phyloP scores from a whole-genome alignment of 257 asterid genomes.

The Solanum appendiculatum region DNA sequence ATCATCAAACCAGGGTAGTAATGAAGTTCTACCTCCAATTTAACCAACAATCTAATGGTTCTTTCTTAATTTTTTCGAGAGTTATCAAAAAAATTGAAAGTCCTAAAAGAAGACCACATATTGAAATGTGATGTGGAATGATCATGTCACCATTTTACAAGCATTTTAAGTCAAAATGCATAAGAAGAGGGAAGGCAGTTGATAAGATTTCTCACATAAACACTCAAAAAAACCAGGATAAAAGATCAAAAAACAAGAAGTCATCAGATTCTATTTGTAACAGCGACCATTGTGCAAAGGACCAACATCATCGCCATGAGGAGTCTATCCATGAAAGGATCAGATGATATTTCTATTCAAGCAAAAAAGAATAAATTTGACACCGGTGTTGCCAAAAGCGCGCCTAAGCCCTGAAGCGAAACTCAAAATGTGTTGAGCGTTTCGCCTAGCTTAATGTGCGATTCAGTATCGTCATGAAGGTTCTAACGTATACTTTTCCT shows the following conservation, averaged over 20 bases:
- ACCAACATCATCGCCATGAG: not conserved
- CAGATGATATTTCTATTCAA: not conserved
- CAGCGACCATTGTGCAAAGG: not conserved
- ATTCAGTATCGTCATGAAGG: not conserved
- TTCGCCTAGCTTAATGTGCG: not conserved
- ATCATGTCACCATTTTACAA: not conserved
- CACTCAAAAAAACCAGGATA: not conserved
- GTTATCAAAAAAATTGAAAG: not conserved
- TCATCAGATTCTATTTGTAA: not conserved
- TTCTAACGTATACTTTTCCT: not conserved
- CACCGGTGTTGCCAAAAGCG: not conserved
- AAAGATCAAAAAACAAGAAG: not conserved
- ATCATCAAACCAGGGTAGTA: not conserved
- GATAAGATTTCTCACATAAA: not conserved
- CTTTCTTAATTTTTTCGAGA: not conserved
- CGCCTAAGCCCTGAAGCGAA: not conserved
- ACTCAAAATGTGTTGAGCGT: not conserved
- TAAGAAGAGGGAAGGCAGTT: not conserved
- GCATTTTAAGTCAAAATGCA: not conserved
- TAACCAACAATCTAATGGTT: not conserved
- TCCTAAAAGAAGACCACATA: not conserved
- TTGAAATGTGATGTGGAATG: not conserved
- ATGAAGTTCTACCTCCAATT: not conserved
- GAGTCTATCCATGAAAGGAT: not conserved
- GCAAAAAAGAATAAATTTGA: not conserved